Base-by-base conservation (phyloP, 75 land plant species). In the Pseudotsuga menziesii region DNA sequence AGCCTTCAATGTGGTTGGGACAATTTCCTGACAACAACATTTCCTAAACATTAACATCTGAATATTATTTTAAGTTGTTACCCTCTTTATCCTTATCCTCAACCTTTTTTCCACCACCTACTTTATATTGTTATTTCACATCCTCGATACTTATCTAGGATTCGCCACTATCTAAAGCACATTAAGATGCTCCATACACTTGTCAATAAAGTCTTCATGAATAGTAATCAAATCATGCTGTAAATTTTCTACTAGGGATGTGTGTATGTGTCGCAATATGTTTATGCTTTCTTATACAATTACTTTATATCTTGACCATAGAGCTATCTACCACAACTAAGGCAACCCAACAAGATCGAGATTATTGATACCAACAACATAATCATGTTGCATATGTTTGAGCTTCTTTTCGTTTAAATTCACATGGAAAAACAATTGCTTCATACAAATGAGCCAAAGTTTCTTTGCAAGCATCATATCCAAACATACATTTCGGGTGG, bases 261-360 rank as follows among this genome's bases (percentile, higher is more conserved):
- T 81, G 59, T 81, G 58, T 6, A 77, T 77, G 26, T 81, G 79
- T 62, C 83, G 56, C 63, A 81, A 36, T 36, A 81, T 61, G 44
- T 57, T 67, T 56, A 81, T 77, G 54, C 83, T 81, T 58, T 81
- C 80, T 41, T 81, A 74, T 25, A 61, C 61, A 70, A 81, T 81
- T 29, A 23, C 67, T 57, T 76, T 55, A 56, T 48, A n/a, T 11
- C 73, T 29, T 23, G 83, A 77, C 22, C 52, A 70, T n/a, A 81
- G 69, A 69, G 80, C 75, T 55, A 76, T 62, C 70, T 77, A 60
- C 83, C 83, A 81, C 44, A 81, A 41, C 56, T 81, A 81, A 13
- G 59, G 72, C n/a, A 81, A 61, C 19, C 83, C 83, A 57, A 77
- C 71, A 44, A 81, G 83, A 62, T 81, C 79, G 63, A 81, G 57